These are phyloP conservation scores for Pseudomassariella vexata DNA, from an alignment of 2,329 filamentous ascomycete species.

Conservation along the genomic window DNA sequence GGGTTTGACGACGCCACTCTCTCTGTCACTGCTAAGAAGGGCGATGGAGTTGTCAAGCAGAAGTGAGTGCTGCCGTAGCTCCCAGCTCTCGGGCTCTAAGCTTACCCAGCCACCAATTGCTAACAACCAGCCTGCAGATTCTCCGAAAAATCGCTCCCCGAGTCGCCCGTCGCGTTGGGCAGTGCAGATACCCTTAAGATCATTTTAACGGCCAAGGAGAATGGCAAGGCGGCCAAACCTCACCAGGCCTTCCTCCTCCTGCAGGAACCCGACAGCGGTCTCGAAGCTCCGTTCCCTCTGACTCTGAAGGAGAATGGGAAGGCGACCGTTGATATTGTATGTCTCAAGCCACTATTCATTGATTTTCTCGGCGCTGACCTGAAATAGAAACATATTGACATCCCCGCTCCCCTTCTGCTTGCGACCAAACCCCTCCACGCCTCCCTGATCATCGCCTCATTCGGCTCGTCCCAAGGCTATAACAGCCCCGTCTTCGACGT, in stretches of 20 bases:
- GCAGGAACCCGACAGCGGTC: constrained; percentile 64
- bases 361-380: constrained; percentile 15
- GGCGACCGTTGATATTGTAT: constrained; percentile 76
- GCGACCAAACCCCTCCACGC: constrained; percentile 65
- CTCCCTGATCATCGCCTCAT: constrained; percentile 80
- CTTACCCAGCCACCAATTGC: constrained; percentile 1
- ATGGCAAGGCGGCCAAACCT: constrained; percentile 71
- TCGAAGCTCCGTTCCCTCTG: constrained; percentile 85
- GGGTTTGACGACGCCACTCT: constrained; percentile 68
- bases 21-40: constrained; percentile 61
- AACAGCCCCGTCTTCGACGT: constrained; percentile 69
- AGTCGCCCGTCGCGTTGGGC: constrained; percentile 59
- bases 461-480: constrained; percentile 67
- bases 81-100: not conserved
- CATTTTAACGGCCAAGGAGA: constrained; percentile 73
- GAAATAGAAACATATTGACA: constrained; percentile 74
- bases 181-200: constrained; percentile 73
- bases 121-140: constrained; percentile 40
- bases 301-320: constrained; percentile 84
- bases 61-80: no score
- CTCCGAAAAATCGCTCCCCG: constrained; percentile 51
- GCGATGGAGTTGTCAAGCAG: constrained; percentile 54
- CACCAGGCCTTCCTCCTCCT: constrained; percentile 92
- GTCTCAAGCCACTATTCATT: constrained; percentile 27
- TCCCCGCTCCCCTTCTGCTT: constrained; percentile 75